Percentiles rank a stretch among this genome's conserved stretches.
Evolutionary conservation across 2,329 filamentous ascomycete species (phyloP).

Genomic region (Coniochaeta hoffmannii): DNA sequence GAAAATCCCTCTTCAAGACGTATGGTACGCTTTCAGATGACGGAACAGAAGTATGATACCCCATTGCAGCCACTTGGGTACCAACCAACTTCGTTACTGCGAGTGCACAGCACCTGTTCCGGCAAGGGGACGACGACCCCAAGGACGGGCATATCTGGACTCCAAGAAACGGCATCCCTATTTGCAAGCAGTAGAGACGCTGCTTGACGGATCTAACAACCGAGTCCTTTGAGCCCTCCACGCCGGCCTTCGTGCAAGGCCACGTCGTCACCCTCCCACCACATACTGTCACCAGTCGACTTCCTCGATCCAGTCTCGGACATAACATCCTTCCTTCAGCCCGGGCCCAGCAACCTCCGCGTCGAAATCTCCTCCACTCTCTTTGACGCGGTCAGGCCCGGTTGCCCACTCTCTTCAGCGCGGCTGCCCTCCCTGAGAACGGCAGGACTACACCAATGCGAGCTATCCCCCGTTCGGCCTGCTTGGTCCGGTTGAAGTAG

Average conservation of each 20-base stretch:
- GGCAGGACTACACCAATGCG: conserved; percentile 6
- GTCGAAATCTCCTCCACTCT: conserved; percentile 9
- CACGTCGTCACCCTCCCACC: not conserved
- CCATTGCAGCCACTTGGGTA: no score
- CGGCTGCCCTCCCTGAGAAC: not conserved
- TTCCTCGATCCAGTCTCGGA: conserved; percentile 6
- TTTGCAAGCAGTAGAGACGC: no score
- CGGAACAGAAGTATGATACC: no score
- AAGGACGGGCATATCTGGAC: no score
- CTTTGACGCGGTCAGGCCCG: conserved; percentile 11
- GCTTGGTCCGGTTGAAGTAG: conserved; percentile 6
- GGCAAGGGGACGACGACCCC: no score
- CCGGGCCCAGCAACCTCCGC: conserved; percentile 2
- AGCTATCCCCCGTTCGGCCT: conserved; percentile 7
- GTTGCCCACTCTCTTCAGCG: conserved; percentile 3
- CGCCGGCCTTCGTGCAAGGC: not conserved
- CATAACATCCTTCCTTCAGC: conserved; percentile 4
- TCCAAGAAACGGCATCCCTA: no score
- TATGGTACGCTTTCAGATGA: no score
- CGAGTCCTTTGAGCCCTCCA: conserved; percentile 5
- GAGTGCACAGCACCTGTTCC: no score
- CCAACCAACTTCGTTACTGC: no score
- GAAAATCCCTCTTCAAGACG: no score
- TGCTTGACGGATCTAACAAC: conserved; percentile 7
- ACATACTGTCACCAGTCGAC: conserved; percentile 7